A percentile compares a stretch with the other conserved stretches of the same genome.
Conservation (phyloP, 176 grass and related monocot genomes). For the Ampelocalamus luodianensis region DNA sequence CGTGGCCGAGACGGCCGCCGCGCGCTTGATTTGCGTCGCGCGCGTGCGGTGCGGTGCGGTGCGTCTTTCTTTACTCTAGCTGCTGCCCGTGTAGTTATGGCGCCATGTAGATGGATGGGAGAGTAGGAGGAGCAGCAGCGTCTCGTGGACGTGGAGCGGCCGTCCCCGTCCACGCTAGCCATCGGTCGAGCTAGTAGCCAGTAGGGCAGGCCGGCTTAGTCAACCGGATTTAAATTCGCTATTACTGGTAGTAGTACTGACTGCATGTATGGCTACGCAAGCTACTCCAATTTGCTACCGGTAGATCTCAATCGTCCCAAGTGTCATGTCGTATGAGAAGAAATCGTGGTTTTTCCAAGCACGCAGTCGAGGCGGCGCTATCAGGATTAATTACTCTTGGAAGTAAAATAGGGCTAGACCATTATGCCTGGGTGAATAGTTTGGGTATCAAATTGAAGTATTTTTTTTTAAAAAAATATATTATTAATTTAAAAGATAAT, state of each 20-base stretch:
- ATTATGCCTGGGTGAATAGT: neutral
- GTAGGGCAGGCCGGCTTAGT: neutral
- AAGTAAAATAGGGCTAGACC: neutral
- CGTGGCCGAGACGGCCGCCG: too few species aligned
- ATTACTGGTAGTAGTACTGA: neutral
- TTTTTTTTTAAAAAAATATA: too few species aligned
- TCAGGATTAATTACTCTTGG: too few species aligned
- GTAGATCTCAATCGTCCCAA: neutral
- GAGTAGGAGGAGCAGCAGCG: neutral
- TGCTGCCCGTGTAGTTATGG: neutral
- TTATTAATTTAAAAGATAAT: too few species aligned
- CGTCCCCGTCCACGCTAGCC: neutral
- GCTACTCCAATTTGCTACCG: neutral
- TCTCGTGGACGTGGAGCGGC: neutral
- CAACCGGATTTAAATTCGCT: neutral
- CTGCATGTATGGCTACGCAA: neutral
- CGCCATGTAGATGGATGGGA: neutral
- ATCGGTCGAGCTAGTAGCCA: neutral
- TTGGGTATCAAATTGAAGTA: neutral
- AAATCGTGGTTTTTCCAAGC: neutral
- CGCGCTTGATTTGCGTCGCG: neutral
- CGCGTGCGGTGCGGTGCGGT: neutral
- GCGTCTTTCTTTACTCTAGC: neutral
- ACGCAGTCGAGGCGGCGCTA: neutral
- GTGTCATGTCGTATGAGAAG: neutral